Percentiles rank a stretch among this genome's conserved stretches.
phyloP scores from a whole-genome alignment of 1,284 basidiomycete species.

The Rhodotorula sp. region DNA sequence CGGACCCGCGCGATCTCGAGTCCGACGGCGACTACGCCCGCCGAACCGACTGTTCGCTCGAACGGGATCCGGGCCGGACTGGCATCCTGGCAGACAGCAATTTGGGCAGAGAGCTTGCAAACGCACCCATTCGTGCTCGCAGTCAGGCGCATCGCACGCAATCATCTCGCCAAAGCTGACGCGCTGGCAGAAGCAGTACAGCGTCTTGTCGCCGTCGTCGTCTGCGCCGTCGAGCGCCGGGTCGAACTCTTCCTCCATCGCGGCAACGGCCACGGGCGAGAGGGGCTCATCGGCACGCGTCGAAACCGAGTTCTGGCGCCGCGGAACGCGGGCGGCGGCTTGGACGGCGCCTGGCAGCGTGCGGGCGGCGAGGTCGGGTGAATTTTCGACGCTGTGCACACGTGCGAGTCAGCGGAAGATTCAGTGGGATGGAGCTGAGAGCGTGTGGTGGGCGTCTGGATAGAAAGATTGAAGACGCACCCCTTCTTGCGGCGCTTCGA shows the following conservation, averaged over 20 bases:
- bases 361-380: slow-evolving; percentile 26
- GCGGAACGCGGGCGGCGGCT: slow-evolving; percentile 7
- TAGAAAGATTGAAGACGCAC: slow-evolving; percentile 11
- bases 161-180: slow-evolving; percentile 96
- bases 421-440: too few species aligned
- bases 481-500: slow-evolving; percentile 40
- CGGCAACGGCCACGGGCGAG: background rate
- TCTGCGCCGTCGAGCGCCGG: slow-evolving; percentile 46
- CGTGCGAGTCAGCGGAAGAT: background rate
- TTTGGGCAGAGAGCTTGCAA: background rate
- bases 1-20: too few species aligned
- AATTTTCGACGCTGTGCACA: slow-evolving; percentile 12
- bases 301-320: slow-evolving; percentile 15
- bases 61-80: background rate
- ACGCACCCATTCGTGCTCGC: slow-evolving; percentile 92
- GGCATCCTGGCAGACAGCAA: too few species aligned
- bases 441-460: too few species aligned
- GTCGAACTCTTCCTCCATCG: slow-evolving; percentile 29
- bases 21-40: background rate
- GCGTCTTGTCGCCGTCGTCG: slow-evolving; percentile 65
- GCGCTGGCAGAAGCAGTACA: slow-evolving; percentile 86
- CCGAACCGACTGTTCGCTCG: background rate
- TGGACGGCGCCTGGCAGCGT: slow-evolving; percentile 12
- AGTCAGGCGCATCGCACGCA: slow-evolving; percentile 86
- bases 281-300: background rate